Evolutionary conservation across 116 monocot genomes (phyloP), one percentile per base, ranked within the genome.

Genomic region (Posidonia oceanica): DNA sequence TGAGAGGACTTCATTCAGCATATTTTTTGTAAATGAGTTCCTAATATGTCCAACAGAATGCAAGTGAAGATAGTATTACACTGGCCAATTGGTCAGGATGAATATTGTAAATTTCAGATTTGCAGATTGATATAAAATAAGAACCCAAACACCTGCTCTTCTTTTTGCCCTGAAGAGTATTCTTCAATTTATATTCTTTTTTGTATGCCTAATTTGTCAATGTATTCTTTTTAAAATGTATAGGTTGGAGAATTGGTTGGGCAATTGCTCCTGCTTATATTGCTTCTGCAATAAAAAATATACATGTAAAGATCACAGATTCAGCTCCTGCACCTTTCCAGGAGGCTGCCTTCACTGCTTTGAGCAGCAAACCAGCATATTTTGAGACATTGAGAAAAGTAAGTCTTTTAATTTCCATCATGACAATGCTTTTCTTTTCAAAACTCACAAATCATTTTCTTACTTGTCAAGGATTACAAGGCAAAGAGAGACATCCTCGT

Each of bases 231-330:
- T 29, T 29, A 29, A 29, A 29, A 29, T 29, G 29, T 29, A 29
- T 64, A 96, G 95, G 95, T 60, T 96, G 95, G 95, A 88, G 95
- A 72, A 77, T 91, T 61, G 95, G 95, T 52, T 96, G 95, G 91
- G 86, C 95, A 66, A 85, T 88, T 74, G 86, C 88, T 15, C 78
- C 86, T 67, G 41, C 77, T 17, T 76, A 48, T 22, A 80, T 91
- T 63, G 91, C 95, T 61, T 85, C 83, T 60, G 91, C 91, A 38
- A 91, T 96, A 79, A 82, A 86, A 85, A 91, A 86, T 52, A 82
- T 91, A 39, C 91, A 91, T 61, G 54, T 88, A 37, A 91, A 85
- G 61, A 36, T 96, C 66, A 88, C 86, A 61, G 91, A 96, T 83
- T 91, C 95, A 67, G 91, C 95, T 64, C 95, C 95, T 76, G 84